A percentile compares a stretch with the other conserved stretches of the same genome.
These are phyloP conservation scores for Tetradesmus lagerheimii DNA, from an alignment of 139 green algal species.

Conservation along the genomic window DNA sequence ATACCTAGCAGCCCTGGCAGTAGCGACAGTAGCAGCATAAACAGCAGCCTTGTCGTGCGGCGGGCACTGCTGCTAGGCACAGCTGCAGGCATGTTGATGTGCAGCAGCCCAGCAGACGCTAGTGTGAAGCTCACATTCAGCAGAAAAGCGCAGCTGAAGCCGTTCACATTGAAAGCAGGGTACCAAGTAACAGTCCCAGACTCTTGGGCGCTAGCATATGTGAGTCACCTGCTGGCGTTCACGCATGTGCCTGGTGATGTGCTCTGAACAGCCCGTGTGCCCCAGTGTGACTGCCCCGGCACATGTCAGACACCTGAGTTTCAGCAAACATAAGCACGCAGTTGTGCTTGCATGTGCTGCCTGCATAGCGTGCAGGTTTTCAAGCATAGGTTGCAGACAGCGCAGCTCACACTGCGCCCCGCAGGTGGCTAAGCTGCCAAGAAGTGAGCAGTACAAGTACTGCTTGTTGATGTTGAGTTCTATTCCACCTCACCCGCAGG, in stretches of 20 bases:
- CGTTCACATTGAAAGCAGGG: constrained; percentile 36
- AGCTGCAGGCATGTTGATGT: neutral
- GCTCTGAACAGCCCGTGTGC: neutral
- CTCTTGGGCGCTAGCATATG: constrained; percentile 39
- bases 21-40: neutral
- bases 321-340: neutral
- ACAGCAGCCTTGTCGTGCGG: neutral
- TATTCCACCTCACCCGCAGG: neutral
- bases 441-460: neutral
- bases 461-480: neutral
- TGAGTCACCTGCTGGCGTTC: neutral
- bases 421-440: too few species aligned
- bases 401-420: too few species aligned
- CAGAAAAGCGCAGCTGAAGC: constrained; percentile 13
- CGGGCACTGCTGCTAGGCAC: neutral
- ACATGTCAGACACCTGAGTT: neutral
- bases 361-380: neutral
- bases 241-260: neutral
- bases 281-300: neutral
- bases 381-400: neutral
- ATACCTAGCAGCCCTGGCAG: neutral
- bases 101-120: neutral
- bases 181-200: constrained; percentile 38
- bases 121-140: constrained; percentile 29
- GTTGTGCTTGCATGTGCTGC: neutral